phyloP scores from a whole-genome alignment of 441 rosid species.

The Gossypium trilobum region DNA sequence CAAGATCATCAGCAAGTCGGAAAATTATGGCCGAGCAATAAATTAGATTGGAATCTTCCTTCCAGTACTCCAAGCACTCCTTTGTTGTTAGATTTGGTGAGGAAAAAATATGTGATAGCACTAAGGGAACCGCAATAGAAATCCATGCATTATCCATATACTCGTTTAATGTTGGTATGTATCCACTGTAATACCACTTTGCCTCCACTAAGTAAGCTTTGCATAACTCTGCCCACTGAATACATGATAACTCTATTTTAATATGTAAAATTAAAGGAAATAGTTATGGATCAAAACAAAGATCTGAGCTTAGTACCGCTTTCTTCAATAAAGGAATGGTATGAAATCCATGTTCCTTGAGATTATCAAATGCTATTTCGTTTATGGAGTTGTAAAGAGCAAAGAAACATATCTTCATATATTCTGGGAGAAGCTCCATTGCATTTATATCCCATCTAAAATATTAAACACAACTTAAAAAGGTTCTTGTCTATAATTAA shows the following conservation, averaged over 20 bases:
- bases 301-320: neutral
- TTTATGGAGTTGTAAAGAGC: too few relatives aligned
- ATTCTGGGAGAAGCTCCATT: too few relatives aligned
- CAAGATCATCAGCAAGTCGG: neutral
- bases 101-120: too few relatives aligned
- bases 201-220: conserved; percentile 15
- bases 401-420: too few relatives aligned
- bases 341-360: conserved; percentile 13
- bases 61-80: neutral
- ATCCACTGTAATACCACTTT: neutral
- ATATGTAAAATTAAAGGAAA: neutral
- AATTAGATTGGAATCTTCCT: neutral
- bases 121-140: too few relatives aligned
- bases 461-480: too few relatives aligned
- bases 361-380: neutral
- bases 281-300: neutral
- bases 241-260: too few relatives aligned
- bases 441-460: neutral
- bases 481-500: too few relatives aligned
- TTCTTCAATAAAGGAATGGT: conserved; percentile 15
- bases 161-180: too few relatives aligned
- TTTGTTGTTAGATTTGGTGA: too few relatives aligned
- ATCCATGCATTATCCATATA: too few relatives aligned
- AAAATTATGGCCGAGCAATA: neutral
- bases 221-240: conserved; percentile 9